Percentiles rank a stretch among this genome's conserved stretches.
Conservation (phyloP, 129 eudicot genomes). For the Helichrysum umbraculigerum region DNA sequence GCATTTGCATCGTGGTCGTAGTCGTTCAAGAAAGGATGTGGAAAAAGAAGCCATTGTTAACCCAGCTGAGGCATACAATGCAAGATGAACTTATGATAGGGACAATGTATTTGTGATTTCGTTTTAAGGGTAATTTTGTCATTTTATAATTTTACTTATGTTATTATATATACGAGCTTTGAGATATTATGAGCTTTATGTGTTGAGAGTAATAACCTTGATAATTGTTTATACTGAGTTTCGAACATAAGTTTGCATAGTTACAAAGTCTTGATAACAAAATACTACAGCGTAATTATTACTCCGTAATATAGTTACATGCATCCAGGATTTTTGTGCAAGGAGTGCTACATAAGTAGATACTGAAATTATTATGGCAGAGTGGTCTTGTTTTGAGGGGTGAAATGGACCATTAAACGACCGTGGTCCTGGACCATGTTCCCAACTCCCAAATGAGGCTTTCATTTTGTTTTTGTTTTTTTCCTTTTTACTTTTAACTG, state of each 20-base stretch:
- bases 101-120: background rate
- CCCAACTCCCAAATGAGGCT: constrained; percentile 26
- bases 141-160: background rate
- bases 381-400: constrained; percentile 25
- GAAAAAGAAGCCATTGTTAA: constrained; percentile 13
- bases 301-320: too few species aligned
- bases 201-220: too few species aligned
- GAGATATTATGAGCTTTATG: too few species aligned
- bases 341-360: too few species aligned
- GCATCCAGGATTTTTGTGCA: background rate
- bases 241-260: background rate
- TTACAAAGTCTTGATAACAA: background rate
- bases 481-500: background rate
- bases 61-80: background rate
- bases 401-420: constrained; percentile 13
- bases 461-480: background rate
- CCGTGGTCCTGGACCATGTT: constrained; percentile 24
- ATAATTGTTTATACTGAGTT: background rate
- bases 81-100: constrained; percentile 8
- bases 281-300: too few species aligned
- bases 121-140: background rate
- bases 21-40: constrained; percentile 43
- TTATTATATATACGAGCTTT: too few species aligned
- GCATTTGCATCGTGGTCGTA: constrained; percentile 52
- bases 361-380: background rate